Base-by-base conservation (phyloP, 2,329 filamentous ascomycete genomes). In the Trichoderma arundinaceum region DNA sequence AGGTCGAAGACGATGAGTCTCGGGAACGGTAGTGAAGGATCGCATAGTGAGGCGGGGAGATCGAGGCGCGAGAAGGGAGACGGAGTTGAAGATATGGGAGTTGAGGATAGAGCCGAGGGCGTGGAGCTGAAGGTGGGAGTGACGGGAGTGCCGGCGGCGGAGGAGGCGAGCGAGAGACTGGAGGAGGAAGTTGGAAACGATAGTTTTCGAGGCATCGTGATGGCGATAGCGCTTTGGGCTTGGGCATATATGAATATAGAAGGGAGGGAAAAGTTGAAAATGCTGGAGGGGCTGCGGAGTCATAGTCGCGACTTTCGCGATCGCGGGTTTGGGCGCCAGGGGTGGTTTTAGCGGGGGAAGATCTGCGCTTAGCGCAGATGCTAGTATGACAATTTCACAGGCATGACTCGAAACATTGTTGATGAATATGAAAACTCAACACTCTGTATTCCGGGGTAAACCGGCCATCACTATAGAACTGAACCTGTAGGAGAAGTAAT, bases 1-100 rank as follows among this genome's bases (percentile, higher is more conserved):
- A 98, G 87, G 77, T 98, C 95, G 80, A 98, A 97, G 69, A 95
- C 91, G 72, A 98, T 85, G 71, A 97, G 84, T 68, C 89, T 88
- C 0, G 94, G 94, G 1, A 97, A 85, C 0, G 92, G 91, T 0
- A 88, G 85, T 13, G 71, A 60, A 48, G 87, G 78, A 76, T 86
- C 82, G 70, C 75, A 73, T 43, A 86, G 81, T 70, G 82, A 80
- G 22, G 75, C 39, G 4, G 83, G 82, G 19, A 77, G 67, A 41
- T 69, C 56, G 41, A 66, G 58, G 48, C 59, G 59, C 17, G 59
- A 22, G 35, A 63, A 63, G 49, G 59, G 59, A 66, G 69, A 57
- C 1, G 46, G 28, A 5, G 44, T 51, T 10, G 52, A 41, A 5
- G 64, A 51, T 28, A 43, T 43, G 12, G 67, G 49, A 39, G 59